Base-by-base conservation (phyloP, 768 basidiomycete species). In the Hirschioporus abietinus region DNA sequence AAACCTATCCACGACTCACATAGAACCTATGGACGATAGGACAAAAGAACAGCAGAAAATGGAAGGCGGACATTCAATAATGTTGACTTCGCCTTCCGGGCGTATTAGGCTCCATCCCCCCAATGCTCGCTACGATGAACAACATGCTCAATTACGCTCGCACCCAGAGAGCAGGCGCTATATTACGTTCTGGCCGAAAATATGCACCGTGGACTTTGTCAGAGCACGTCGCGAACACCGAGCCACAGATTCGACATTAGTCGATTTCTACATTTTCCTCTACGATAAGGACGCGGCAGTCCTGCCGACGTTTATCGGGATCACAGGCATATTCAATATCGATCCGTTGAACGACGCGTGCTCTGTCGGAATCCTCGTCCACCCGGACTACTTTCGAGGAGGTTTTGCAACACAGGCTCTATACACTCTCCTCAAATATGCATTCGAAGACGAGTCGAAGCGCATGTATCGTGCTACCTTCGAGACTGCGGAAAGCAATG, bases 291-390 rank as follows among this genome's bases (percentile, higher is more conserved):
- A 61, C 9, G 17, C 25, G 25, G 17, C 30, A 61, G 23, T 25
- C 3, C 25, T 5, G 30, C 30, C 25, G 1, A 61, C 5, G 17
- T 34, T 61, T 24, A 34, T 61, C 25, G 60, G 58, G 17, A 61
- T 61, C 25, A 61, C 60, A 34, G 60, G 60, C 25, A 25, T 61
- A 34, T 61, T 25, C 60, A 61, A 61, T 23, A 61, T 61, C 30
- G 60, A 61, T 34, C 3, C 24, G 17, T 9, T 34, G 17, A 61
- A 61, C 60, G 25, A 25, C 15, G 10, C 60, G 23, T 61, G 60
- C 23, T 61, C 30, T 34, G 24, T 34, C 17, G 60, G 60, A 12
- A 61, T 61, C 1, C 30, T 61, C 9, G 60, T 61, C 17, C 25
- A 61, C 23, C 60, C 60, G 17, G 24, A 25, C 25, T 61, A 61